Evolutionary conservation across 768 basidiomycete species (phyloP).

Genomic region (Pholiota microspora): DNA sequence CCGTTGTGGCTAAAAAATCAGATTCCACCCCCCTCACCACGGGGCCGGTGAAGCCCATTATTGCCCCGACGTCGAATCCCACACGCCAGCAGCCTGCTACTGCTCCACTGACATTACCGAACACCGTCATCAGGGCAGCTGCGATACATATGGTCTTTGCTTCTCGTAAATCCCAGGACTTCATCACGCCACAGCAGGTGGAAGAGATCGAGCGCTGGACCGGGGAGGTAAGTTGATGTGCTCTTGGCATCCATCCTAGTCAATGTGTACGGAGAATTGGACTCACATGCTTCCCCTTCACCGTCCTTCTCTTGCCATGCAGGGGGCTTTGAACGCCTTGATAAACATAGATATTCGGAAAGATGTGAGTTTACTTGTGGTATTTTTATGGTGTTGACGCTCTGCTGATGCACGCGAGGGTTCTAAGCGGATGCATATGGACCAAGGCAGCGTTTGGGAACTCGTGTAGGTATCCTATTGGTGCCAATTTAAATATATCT

Average conservation of each 20-base stretch:
- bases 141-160: constrained; percentile 83
- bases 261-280: neutral
- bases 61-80: constrained; percentile 26
- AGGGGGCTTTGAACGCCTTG: constrained; percentile 60
- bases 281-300: constrained; percentile 8
- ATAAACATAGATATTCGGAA: constrained; percentile 41
- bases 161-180: constrained; percentile 65
- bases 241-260: neutral
- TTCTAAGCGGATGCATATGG: constrained; percentile 49
- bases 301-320: neutral
- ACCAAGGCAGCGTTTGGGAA: constrained; percentile 60
- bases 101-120: constrained; percentile 20
- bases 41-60: constrained; percentile 39
- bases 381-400: constrained; percentile 14
- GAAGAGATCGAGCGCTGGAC: constrained; percentile 59
- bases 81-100: constrained; percentile 14
- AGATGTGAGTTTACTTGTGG: constrained; percentile 40
- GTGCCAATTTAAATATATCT: constrained; percentile 19
- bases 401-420: constrained; percentile 11
- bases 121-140: constrained; percentile 61
- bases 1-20: constrained; percentile 16
- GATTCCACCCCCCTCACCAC: constrained; percentile 42
- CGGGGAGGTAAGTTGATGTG: constrained; percentile 30
- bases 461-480: constrained; percentile 18
- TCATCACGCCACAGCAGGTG: constrained; percentile 72